Evolutionary conservation across 352 stramenopile species (phyloP).

Genomic region (Pythium grandisporangium): DNA sequence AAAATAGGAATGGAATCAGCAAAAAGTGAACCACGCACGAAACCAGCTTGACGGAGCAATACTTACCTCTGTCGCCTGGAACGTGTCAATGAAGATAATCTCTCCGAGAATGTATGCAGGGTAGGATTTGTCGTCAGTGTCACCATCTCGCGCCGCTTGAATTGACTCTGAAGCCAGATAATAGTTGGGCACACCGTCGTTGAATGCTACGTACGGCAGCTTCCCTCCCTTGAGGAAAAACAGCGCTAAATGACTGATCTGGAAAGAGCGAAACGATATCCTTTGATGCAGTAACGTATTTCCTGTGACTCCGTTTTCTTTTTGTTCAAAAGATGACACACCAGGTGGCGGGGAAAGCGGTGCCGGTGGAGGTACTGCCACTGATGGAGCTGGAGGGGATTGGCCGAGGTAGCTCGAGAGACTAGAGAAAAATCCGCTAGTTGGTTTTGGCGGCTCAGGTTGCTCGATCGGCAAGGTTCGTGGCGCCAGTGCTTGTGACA

Average conservation of each 20-base stretch:
- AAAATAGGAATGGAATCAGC: no score
- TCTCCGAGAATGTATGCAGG: conserved; percentile 74
- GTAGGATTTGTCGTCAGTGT: conserved; percentile 38
- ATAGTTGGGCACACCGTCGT: conserved; percentile 71
- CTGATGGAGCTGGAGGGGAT: not conserved
- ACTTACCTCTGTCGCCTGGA: conserved; percentile 69
- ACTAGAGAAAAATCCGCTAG: conserved; percentile 13
- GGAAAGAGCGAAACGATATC: conserved; percentile 75
- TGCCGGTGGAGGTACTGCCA: conserved; percentile 1
- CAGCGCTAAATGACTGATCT: conserved; percentile 70
- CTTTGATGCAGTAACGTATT: conserved; percentile 32
- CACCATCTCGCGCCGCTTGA: conserved; percentile 48
- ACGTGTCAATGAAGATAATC: conserved; percentile 82
- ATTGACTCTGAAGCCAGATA: conserved; percentile 76
- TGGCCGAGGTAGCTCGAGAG: conserved; percentile 12
- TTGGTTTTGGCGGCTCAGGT: conserved; percentile 11
- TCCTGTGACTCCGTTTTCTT: conserved; percentile 3
- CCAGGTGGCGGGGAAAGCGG: conserved; percentile 6
- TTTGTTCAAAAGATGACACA: not conserved
- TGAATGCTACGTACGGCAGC: conserved; percentile 74
- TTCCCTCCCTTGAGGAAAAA: conserved; percentile 76
- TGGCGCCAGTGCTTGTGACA: conserved; percentile 53
- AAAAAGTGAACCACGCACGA: no score
- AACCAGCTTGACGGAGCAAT: no score
- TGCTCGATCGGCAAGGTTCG: conserved; percentile 10